phyloP scores from a whole-genome alignment of 306 rosid species.

The Vigna unguiculata region DNA sequence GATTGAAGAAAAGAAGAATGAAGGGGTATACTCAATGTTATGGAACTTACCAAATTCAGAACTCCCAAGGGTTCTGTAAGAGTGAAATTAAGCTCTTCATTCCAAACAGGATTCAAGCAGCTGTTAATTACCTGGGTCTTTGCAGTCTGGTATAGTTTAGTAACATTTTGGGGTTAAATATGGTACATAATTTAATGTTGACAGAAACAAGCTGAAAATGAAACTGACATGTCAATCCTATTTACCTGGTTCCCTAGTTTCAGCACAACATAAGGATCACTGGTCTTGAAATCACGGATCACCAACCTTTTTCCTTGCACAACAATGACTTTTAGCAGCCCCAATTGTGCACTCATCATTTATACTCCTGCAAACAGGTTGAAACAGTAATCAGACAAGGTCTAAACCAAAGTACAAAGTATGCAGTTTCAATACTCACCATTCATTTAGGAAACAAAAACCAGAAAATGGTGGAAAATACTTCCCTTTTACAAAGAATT shows the following conservation, averaged over 20 bases:
- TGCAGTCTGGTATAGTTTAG: constrained; percentile 70
- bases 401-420: constrained; percentile 20
- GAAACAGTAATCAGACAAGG: constrained; percentile 16
- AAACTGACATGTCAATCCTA: background rate
- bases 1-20: background rate
- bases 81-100: constrained; percentile 84
- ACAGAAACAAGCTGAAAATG: constrained; percentile 28
- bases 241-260: constrained; percentile 87
- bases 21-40: background rate
- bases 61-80: constrained; percentile 70
- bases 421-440: background rate
- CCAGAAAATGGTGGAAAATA: background rate
- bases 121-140: constrained; percentile 94
- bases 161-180: constrained; percentile 27
- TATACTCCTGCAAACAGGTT: constrained; percentile 40
- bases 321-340: constrained; percentile 73
- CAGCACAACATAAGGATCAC: constrained; percentile 97
- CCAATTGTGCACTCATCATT: constrained; percentile 74
- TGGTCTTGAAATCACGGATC: constrained; percentile 93
- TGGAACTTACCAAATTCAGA: constrained; percentile 75
- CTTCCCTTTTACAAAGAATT: constrained; percentile 17
- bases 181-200: constrained; percentile 23
- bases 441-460: background rate
- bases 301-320: constrained; percentile 86
- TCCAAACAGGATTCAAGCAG: constrained; percentile 97